Base-by-base conservation (phyloP, 805 yeast genomes). In the Lachancea mirantina region DNA sequence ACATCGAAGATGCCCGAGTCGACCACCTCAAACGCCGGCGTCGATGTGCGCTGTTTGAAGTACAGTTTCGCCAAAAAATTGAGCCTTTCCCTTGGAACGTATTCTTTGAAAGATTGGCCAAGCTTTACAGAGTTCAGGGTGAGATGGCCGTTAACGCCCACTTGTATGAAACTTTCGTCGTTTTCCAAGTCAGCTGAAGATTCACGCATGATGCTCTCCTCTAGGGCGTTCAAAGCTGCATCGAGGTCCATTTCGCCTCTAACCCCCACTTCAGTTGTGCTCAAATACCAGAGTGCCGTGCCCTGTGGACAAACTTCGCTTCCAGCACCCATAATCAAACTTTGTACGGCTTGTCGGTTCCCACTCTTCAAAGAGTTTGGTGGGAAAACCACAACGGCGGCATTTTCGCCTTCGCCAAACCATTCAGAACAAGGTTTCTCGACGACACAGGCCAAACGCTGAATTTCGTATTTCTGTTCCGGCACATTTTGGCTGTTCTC, bases 361-460 rank as follows among this genome's bases (percentile, higher is more conserved):
- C 76, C 66, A 3, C 68, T 58, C 14, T 78, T 70, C 35, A 89
- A 67, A 1, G 94, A 76, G 11, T 74, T 72, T 11, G 95, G 88
- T 13, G 98, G 97, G 67, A 92, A 89, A 1, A 87, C 94, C 19
- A 89, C 94, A 20, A 88, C 68, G 0, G 96, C 83, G 1, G 89
- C 79, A 27, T 76, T 69, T 62, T 89, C 97, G 30, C 76, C 77
- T 30, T 82, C 87, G 9, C 76, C 71, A 64, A 88, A 82, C 97
- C 97, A 89, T 62, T 87, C 94, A 32, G 70, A 72, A 64, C 97
- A 89, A 42, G 81, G 81, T 50, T 83, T 83, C 43, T 80, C 78
- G 14, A 88, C 96, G 26, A 85, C 74, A 8, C 89, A 82, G 5
- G 83, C 75, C 55, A 89, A 59, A 45, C 96, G 72, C 32, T 87